phyloP scores from a whole-genome alignment of 2,329 filamentous ascomycete genomes.

The Thelonectria olida region DNA sequence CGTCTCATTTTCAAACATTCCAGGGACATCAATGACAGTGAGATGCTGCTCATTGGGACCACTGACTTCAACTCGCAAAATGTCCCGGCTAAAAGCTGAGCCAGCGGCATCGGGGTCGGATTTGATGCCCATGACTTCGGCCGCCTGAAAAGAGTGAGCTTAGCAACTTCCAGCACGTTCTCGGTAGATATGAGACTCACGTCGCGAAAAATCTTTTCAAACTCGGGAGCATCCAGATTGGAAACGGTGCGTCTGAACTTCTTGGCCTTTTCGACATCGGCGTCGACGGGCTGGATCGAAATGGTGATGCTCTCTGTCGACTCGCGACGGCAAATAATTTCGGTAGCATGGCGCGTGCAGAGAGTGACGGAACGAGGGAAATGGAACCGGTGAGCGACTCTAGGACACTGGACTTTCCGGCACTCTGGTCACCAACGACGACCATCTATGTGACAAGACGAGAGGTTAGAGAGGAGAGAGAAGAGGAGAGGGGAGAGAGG shows the following conservation, averaged over 20 bases:
- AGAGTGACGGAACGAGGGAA: conserved; percentile 56
- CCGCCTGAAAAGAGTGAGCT: conserved; percentile 43
- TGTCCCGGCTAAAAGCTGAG: conserved; percentile 56
- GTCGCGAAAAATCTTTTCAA: conserved; percentile 52
- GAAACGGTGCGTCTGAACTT: conserved; percentile 41
- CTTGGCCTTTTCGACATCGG: conserved; percentile 15
- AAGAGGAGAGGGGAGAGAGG: neutral
- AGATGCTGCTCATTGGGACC: conserved; percentile 57
- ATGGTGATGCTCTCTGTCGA: conserved; percentile 46
- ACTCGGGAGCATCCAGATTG: conserved; percentile 37
- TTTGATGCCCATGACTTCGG: conserved; percentile 55
- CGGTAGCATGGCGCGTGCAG: conserved; percentile 60
- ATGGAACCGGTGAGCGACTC: conserved; percentile 67
- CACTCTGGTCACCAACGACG: conserved; percentile 86
- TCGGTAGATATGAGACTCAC: conserved; percentile 34
- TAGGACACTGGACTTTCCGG: conserved; percentile 85
- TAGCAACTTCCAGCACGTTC: neutral
- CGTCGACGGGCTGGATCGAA: conserved; percentile 47
- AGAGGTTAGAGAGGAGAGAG: neutral
- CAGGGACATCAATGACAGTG: conserved; percentile 64
- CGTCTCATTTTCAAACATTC: conserved; percentile 53
- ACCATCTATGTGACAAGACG: conserved; percentile 75
- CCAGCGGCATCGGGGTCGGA: conserved; percentile 26
- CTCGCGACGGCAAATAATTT: conserved; percentile 56
- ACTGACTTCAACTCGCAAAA: conserved; percentile 51